Evolutionary conservation across 176 grass and related monocot genomes (phyloP), one percentile per base, ranked within the genome.

Genomic region (Aegilops bicornis): DNA sequence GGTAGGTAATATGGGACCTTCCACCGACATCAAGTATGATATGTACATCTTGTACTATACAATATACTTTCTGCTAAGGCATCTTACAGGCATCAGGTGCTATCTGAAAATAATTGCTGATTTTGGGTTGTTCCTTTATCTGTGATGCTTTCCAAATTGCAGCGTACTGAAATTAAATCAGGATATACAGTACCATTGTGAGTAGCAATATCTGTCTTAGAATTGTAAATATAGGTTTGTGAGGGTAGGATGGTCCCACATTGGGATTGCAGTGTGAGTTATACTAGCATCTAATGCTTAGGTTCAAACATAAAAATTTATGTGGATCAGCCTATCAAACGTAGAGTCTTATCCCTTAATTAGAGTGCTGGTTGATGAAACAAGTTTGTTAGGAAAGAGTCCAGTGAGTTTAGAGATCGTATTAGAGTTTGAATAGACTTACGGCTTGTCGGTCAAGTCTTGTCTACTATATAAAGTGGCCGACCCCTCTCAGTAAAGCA

Each of bases 1-100:
- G 84, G 96, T 98, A 92, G 78, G 83, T 79, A 64, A 63, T 27
- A 74, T 24, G 48, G 67, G 65, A 73, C 75, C 87, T 66, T 69
- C 48, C 72, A 79, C 33, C 30, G 15, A 87, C 35, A 58, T 83
- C 7, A 66, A 80, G 33, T 59, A 65, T 77, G 31, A 10, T 82
- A 79, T 72, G 52, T 33, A 36, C 17, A 56, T 83, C 73, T 91
- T 83, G 4, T 50, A 22, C 14, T 74, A 80, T 61, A 76, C 22
- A 67, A 12, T 64, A 64, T 58, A 66, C 31, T 83, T 73, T 73
- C 40, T 79, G 19, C 30, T 64, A 83, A 63, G 35, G 47, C 50
- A 86, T 78, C 50, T 32, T 79, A 73, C 14, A 64, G 52, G 23
- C 50, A 82, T 82, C 8, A 64, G 66, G 23, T 83, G 31, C 30